A percentile compares a stretch with the other conserved stretches of the same genome.
Conservation (phyloP, 441 rosid genomes). For the Bruguiera hainesii region DNA sequence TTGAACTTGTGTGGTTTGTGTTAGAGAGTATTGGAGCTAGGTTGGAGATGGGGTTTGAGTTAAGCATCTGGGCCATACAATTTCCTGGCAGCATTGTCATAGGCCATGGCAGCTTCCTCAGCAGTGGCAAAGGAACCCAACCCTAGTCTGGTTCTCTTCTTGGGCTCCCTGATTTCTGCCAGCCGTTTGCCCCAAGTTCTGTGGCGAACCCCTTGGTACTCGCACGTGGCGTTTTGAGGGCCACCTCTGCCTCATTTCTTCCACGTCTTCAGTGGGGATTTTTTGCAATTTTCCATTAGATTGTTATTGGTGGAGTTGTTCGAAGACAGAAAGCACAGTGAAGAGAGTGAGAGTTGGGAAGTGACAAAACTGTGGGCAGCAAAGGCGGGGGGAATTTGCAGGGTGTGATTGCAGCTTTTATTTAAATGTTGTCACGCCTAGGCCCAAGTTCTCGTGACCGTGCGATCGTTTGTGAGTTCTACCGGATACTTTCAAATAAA, state of each 20-base stretch:
- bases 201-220: conserved; percentile 78
- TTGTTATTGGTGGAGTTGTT: not conserved
- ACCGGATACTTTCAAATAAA: no score
- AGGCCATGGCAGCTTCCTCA: conserved; percentile 96
- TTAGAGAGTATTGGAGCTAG: conserved; percentile 20
- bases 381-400: conserved; percentile 55
- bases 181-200: conserved; percentile 98
- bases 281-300: conserved; percentile 45
- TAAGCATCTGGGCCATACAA: conserved; percentile 83
- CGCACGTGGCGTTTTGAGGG: conserved; percentile 84
- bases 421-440: conserved; percentile 86
- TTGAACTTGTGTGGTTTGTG: conserved; percentile 40
- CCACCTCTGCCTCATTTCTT: conserved; percentile 98
- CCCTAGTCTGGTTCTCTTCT: conserved; percentile 86
- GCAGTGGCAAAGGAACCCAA: conserved; percentile 86
- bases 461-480: conserved; percentile 56
- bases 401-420: conserved; percentile 29
- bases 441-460: conserved; percentile 28
- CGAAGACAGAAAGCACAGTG: conserved; percentile 2
- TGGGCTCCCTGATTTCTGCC: conserved; percentile 94
- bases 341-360: conserved; percentile 18
- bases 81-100: conserved; percentile 76
- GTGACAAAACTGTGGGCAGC: conserved; percentile 18
- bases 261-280: conserved; percentile 77
- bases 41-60: conserved; percentile 86